Evolutionary conservation across 805 yeast genomes (phyloP).

Genomic region (Teunomyces kruisii): DNA sequence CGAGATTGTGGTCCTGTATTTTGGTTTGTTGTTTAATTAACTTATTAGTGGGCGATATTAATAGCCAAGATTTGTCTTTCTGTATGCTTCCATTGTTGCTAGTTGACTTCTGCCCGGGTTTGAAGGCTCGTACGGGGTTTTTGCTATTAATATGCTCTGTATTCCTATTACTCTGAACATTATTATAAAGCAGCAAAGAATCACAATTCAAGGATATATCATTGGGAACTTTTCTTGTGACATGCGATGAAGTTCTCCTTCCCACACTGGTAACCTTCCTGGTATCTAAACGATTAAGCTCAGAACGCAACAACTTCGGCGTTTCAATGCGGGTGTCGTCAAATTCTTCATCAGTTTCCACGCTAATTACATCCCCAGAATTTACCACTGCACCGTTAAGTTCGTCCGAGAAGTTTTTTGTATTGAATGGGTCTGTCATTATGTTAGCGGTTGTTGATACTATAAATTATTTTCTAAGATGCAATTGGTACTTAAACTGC

Average conservation of each 20-base stretch:
- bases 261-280: no score
- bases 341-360: conserved; percentile 25
- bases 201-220: no score
- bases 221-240: no score
- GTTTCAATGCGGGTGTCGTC: conserved; percentile 31
- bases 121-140: background rate
- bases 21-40: background rate
- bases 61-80: background rate
- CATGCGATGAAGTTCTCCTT: no score
- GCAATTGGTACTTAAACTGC: conserved; percentile 3
- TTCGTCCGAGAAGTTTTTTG: background rate
- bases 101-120: background rate
- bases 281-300: background rate
- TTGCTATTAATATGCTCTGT: background rate
- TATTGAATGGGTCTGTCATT: background rate
- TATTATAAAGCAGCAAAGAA: no score
- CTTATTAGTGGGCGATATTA: background rate
- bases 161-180: background rate
- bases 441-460: background rate
- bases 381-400: background rate
- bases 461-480: background rate
- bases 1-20: conserved; percentile 1
- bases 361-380: background rate
- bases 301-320: conserved; percentile 14
- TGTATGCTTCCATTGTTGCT: background rate